phyloP scores from a whole-genome alignment of 2,329 filamentous ascomycete species.

The Fusarium sp. region DNA sequence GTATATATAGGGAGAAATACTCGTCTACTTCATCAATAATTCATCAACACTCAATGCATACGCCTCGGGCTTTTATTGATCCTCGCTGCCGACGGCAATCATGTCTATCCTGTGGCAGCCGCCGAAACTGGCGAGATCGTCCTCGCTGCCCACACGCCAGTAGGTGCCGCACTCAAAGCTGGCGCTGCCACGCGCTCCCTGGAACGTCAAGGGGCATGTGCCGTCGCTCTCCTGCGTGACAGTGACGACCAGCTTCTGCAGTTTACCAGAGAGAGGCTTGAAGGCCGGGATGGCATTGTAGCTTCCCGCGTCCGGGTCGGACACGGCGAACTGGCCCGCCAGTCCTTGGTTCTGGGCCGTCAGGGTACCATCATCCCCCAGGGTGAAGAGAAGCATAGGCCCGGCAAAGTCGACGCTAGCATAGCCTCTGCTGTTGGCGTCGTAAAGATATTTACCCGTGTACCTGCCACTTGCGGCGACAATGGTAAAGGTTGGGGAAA shows the following conservation, averaged over 20 bases:
- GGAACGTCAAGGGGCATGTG: not conserved
- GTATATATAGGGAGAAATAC: not conserved
- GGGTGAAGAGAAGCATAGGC: not conserved
- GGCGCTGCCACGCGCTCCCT: not conserved
- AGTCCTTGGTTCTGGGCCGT: not conserved
- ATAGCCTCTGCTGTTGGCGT: not conserved
- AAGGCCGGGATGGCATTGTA: not conserved
- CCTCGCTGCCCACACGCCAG: not conserved
- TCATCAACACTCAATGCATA: not conserved
- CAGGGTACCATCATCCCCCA: not conserved
- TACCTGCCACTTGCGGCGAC: not conserved
- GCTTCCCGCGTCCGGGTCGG: not conserved
- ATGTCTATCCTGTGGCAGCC: not conserved
- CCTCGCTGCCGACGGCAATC: not conserved
- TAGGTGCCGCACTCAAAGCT: not conserved
- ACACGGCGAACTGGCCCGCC: not conserved
- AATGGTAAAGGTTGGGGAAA: not conserved
- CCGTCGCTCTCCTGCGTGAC: not conserved
- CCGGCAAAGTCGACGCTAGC: not conserved
- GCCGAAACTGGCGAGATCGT: not conserved
- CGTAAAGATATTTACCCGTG: not conserved
- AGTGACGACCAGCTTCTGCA: not conserved
- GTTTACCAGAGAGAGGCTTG: not conserved
- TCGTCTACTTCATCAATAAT: not conserved
- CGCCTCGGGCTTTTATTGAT: not conserved